Percentiles rank a stretch among this genome's conserved stretches.
Evolutionary conservation across 2,329 filamentous ascomycete genomes (phyloP).

Genomic region (Aureobasidium sp.): DNA sequence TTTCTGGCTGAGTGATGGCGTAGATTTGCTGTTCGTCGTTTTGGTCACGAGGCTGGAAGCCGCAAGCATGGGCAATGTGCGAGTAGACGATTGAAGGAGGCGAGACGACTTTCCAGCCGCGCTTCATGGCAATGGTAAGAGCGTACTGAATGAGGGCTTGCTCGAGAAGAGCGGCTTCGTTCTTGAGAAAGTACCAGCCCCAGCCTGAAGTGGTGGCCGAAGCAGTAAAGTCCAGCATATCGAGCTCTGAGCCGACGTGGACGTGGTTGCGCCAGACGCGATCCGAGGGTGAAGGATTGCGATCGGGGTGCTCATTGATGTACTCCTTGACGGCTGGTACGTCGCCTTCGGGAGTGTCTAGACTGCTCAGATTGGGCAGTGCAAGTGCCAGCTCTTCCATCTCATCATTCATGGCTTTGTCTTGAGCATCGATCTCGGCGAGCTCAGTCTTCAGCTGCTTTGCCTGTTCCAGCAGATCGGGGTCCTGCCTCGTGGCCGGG

Average conservation of each 20-base stretch:
- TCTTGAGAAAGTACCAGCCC: constrained; percentile 97
- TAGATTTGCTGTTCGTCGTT: constrained; percentile 92
- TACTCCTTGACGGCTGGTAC: constrained; percentile 61
- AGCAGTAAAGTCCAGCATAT: constrained; percentile 79
- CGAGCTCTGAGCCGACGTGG: constrained; percentile 76
- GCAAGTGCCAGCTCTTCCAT: constrained; percentile 68
- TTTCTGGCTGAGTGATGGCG: constrained; percentile 53
- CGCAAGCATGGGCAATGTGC: constrained; percentile 83
- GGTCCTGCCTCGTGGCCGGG: constrained; percentile 13
- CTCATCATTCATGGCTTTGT: constrained; percentile 52
- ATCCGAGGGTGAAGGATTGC: constrained; percentile 28
- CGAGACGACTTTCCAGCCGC: constrained; percentile 71
- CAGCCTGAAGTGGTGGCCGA: constrained; percentile 80
- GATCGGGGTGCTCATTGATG: constrained; percentile 62
- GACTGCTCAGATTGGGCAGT: constrained; percentile 79
- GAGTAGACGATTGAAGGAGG: constrained; percentile 88
- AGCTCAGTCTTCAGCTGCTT: constrained; percentile 57
- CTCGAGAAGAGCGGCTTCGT: constrained; percentile 87
- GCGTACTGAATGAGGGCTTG: constrained; percentile 88
- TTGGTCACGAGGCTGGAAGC: constrained; percentile 87
- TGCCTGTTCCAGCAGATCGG: constrained; percentile 52
- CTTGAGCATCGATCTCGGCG: constrained; percentile 50
- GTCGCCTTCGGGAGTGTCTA: constrained; percentile 62
- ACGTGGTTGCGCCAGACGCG: constrained; percentile 66
- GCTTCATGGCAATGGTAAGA: constrained; percentile 59